Evolutionary conservation across 2,329 filamentous ascomycete genomes (phyloP).

Genomic region (Cladorrhinum sp.): DNA sequence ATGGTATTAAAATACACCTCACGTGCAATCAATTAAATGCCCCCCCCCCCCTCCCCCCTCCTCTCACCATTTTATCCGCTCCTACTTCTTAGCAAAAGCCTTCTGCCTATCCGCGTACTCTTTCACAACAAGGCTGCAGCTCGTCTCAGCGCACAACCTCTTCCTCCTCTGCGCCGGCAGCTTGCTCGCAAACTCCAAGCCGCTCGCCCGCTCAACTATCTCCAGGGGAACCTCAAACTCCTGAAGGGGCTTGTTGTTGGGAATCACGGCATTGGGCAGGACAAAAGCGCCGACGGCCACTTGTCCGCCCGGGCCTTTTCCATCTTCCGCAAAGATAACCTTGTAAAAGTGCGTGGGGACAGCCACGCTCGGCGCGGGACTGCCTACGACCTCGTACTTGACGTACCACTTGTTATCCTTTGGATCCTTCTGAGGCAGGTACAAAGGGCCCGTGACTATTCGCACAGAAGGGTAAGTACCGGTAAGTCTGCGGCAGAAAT

Average conservation of each 20-base stretch:
- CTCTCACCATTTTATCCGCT: conserved; percentile 3
- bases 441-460: conserved; percentile 89
- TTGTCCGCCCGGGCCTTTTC: conserved; percentile 56
- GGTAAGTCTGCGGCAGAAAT: conserved; percentile 87
- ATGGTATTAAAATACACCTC: no score
- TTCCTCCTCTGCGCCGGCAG: conserved; percentile 70
- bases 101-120: conserved; percentile 68
- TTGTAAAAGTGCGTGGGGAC: conserved; percentile 99
- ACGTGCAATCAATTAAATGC: background rate
- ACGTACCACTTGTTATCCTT: conserved; percentile 93
- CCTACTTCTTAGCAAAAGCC: conserved; percentile 46
- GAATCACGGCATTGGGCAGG: conserved; percentile 83
- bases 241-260: conserved; percentile 79
- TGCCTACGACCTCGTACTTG: conserved; percentile 91
- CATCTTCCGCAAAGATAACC: conserved; percentile 94
- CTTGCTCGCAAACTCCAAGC: conserved; percentile 83
- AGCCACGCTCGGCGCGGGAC: conserved; percentile 78
- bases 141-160: conserved; percentile 81
- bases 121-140: conserved; percentile 76
- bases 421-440: conserved; percentile 79
- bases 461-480: conserved; percentile 78
- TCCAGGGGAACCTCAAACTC: conserved; percentile 96
- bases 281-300: conserved; percentile 94
- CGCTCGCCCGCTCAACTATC: conserved; percentile 85
- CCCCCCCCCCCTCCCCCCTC: no score